phyloP scores from a whole-genome alignment of 2,329 filamentous ascomycete species.

The Diaporthe humulicola region DNA sequence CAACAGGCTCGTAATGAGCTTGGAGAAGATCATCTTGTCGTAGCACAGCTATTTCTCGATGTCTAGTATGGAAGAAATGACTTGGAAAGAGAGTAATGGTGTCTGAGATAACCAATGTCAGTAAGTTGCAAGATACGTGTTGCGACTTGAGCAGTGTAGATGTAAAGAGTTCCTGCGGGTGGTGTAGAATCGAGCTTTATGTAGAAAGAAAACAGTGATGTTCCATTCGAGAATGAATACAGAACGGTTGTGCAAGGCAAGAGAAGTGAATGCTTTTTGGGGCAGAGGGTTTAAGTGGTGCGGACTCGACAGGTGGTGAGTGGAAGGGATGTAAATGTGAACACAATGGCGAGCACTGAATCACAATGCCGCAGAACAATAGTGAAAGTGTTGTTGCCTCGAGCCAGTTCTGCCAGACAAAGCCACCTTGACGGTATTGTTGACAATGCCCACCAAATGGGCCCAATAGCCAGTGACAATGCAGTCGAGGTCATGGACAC shows the following conservation, averaged over 20 bases:
- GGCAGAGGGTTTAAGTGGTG: neutral
- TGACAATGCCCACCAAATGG: neutral
- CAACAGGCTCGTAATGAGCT: conserved; percentile 37
- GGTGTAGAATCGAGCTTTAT: neutral
- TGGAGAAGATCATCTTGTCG: conserved; percentile 40
- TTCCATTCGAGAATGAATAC: neutral
- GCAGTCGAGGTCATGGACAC: neutral
- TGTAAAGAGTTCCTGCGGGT: too few species aligned
- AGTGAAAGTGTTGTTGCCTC: neutral
- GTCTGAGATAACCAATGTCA: neutral
- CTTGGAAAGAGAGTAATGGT: conserved; percentile 24
- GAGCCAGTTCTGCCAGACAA: neutral
- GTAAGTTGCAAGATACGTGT: neutral
- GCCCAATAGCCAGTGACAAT: neutral
- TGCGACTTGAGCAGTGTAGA: neutral
- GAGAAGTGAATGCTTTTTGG: neutral
- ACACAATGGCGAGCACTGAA: neutral
- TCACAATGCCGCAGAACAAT: neutral
- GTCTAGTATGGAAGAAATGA: conserved; percentile 14
- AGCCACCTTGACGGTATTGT: neutral
- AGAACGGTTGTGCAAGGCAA: neutral
- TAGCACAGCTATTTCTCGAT: conserved; percentile 40
- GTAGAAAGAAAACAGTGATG: neutral
- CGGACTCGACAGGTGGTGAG: neutral
- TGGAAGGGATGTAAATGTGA: neutral